Evolutionary conservation across 2,329 filamentous ascomycete genomes (phyloP).

Genomic region (Diplodia intermedia): DNA sequence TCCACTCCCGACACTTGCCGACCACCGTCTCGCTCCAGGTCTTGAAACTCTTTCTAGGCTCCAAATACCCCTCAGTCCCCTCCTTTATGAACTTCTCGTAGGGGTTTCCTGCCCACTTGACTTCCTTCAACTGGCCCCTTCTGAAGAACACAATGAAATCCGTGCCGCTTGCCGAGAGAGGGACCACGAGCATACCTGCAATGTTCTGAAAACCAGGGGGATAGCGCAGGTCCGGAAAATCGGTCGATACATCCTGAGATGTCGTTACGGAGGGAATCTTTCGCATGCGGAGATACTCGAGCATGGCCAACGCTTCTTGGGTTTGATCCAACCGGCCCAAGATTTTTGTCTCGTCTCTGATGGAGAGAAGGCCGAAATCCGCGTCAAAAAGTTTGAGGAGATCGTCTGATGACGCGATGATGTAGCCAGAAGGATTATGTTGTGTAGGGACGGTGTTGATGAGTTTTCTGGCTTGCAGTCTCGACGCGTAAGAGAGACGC

Average conservation of each 20-base stretch:
- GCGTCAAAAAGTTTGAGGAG: slow-evolving; percentile 83
- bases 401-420: slow-evolving; percentile 87
- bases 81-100: slow-evolving; percentile 79
- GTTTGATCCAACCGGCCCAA: slow-evolving; percentile 76
- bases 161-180: slow-evolving; percentile 73
- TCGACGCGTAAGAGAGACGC: slow-evolving; percentile 81
- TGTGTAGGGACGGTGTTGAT: slow-evolving; percentile 85
- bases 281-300: slow-evolving; percentile 83
- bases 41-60: slow-evolving; percentile 80
- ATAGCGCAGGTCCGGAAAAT: slow-evolving; percentile 84
- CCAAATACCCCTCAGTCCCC: slow-evolving; percentile 75
- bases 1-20: slow-evolving; percentile 86
- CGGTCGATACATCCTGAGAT: slow-evolving; percentile 75
- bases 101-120: slow-evolving; percentile 86
- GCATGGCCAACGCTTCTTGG: slow-evolving; percentile 81
- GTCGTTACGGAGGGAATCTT: slow-evolving; percentile 76
- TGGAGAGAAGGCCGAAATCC: slow-evolving; percentile 84
- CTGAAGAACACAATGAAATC: slow-evolving; percentile 94
- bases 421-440: slow-evolving; percentile 85
- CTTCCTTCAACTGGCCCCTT: slow-evolving; percentile 75
- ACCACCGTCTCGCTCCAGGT: slow-evolving; percentile 81
- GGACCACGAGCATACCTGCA: slow-evolving; percentile 81
- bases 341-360: slow-evolving; percentile 87
- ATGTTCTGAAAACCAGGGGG: slow-evolving; percentile 78
- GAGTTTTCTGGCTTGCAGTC: slow-evolving; percentile 83